Evolutionary conservation across 2,329 filamentous ascomycete species (phyloP).

Genomic region (Neoscytalidium dimidiatum): DNA sequence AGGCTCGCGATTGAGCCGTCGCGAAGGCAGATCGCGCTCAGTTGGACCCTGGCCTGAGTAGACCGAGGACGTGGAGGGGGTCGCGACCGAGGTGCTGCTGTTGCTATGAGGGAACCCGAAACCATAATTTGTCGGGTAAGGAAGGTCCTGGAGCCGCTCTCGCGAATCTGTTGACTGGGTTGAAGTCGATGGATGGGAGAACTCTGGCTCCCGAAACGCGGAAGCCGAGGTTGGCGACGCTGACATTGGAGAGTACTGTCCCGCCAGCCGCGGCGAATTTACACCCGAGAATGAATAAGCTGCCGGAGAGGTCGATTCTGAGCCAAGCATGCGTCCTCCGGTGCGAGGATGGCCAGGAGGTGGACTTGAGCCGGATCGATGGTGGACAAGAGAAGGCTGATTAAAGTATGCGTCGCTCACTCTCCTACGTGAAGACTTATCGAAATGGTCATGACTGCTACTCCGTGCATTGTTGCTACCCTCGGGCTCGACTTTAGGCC

Average conservation of each 20-base stretch:
- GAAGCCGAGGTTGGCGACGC: conserved; percentile 35
- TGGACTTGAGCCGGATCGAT: conserved; percentile 32
- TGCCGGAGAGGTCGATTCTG: conserved; percentile 37
- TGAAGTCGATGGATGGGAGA: conserved; percentile 26
- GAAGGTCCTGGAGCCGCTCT: conserved; percentile 4
- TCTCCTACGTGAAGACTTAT: conserved; percentile 30
- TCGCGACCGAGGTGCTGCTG: background rate
- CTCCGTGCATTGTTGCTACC: conserved; percentile 33
- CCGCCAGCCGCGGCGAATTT: conserved; percentile 35
- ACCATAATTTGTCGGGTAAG: background rate
- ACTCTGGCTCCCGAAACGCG: conserved; percentile 29
- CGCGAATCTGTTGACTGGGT: conserved; percentile 16
- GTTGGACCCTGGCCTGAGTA: background rate
- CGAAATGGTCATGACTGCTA: conserved; percentile 33
- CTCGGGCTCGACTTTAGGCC: conserved; percentile 46
- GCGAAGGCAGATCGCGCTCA: conserved; percentile 31
- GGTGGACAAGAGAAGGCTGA: conserved; percentile 22
- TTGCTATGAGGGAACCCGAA: background rate
- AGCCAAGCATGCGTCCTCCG: conserved; percentile 28
- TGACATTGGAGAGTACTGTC: conserved; percentile 37
- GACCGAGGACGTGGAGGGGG: background rate
- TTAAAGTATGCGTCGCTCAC: conserved; percentile 33
- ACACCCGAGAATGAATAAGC: conserved; percentile 32
- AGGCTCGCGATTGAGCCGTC: conserved; percentile 33
- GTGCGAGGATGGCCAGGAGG: conserved; percentile 31